A percentile compares a stretch with the other conserved stretches of the same genome.
phyloP scores from a whole-genome alignment of 305 asterid species.

The Solanum chacoense region DNA sequence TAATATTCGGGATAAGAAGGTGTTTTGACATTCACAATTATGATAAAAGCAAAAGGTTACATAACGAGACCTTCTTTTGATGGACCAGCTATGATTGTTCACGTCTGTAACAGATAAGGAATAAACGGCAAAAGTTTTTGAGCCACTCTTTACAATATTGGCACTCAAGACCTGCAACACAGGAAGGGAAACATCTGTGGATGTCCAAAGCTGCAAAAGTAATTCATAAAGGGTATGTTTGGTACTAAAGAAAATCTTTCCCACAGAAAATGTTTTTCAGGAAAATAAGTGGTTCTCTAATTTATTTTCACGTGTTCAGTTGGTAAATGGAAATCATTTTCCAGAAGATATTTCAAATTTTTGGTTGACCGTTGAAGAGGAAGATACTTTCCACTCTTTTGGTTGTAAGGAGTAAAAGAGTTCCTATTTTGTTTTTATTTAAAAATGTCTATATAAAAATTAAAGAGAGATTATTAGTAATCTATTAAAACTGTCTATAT shows the following conservation, averaged over 20 bases:
- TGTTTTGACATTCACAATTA: background rate
- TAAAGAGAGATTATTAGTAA: background rate
- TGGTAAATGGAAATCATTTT: background rate
- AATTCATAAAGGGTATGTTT: background rate
- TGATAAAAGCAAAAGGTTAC: background rate
- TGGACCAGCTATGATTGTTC: constrained; percentile 81
- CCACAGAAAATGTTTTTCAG: background rate
- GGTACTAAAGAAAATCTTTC: background rate
- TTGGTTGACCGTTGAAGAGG: background rate
- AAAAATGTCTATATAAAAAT: background rate
- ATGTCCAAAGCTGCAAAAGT: background rate
- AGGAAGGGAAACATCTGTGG: constrained; percentile 4
- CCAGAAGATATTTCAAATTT: background rate
- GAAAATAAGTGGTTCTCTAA: background rate
- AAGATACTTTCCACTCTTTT: background rate
- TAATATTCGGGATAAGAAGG: background rate
- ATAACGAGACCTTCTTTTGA: constrained; percentile 78
- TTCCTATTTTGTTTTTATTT: background rate
- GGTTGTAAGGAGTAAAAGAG: background rate
- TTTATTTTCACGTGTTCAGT: background rate
- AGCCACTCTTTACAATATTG: constrained; percentile 91
- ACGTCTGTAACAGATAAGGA: constrained; percentile 78
- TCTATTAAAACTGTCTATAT: background rate
- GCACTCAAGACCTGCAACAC: constrained; percentile 74
- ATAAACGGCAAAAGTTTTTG: constrained; percentile 80